A percentile compares a stretch with the other conserved stretches of the same genome.
These are phyloP conservation scores for Pleurotus platypus DNA, from an alignment of 768 basidiomycete species.

Conservation along the genomic window DNA sequence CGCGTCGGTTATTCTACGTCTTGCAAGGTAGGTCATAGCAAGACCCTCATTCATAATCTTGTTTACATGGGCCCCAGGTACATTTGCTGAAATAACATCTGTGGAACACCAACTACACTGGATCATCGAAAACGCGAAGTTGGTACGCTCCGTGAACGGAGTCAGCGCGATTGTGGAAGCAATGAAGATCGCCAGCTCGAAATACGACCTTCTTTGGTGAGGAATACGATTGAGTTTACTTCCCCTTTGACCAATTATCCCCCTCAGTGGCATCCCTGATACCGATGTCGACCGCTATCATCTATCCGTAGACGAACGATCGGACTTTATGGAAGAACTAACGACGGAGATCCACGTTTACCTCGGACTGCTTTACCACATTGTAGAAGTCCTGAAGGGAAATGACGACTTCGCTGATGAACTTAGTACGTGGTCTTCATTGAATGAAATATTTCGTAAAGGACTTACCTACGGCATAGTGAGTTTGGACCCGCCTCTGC, in stretches of 20 bases:
- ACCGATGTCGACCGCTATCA: slow-evolving; percentile 69
- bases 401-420: slow-evolving; percentile 96
- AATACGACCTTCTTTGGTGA: slow-evolving; percentile 82
- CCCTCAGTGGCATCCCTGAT: slow-evolving; percentile 68
- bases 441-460: slow-evolving; percentile 7
- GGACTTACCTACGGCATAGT: slow-evolving; percentile 43
- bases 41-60: slow-evolving; percentile 1
- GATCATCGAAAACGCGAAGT: slow-evolving; percentile 91
- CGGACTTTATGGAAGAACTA: slow-evolving; percentile 84
- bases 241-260: slow-evolving; percentile 3
- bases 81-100: slow-evolving; percentile 86
- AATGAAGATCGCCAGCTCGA: slow-evolving; percentile 84
- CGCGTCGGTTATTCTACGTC: slow-evolving; percentile 84
- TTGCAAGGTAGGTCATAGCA: slow-evolving; percentile 67
- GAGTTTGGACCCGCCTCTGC: slow-evolving; percentile 92
- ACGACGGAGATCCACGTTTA: slow-evolving; percentile 92
- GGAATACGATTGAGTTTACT: slow-evolving; percentile 6
- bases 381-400: slow-evolving; percentile 90
- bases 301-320: slow-evolving; percentile 65
- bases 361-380: slow-evolving; percentile 91
- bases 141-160: slow-evolving; percentile 81
- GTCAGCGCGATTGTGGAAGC: slow-evolving; percentile 80
- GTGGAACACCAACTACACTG: slow-evolving; percentile 94
- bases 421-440: slow-evolving; percentile 62
- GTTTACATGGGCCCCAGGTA: slow-evolving; percentile 44